Percentiles rank a stretch among this genome's conserved stretches.
These are phyloP conservation scores for Erodium chrysanthum DNA, from an alignment of 441 rosid genomes.

Conservation along the genomic window DNA sequence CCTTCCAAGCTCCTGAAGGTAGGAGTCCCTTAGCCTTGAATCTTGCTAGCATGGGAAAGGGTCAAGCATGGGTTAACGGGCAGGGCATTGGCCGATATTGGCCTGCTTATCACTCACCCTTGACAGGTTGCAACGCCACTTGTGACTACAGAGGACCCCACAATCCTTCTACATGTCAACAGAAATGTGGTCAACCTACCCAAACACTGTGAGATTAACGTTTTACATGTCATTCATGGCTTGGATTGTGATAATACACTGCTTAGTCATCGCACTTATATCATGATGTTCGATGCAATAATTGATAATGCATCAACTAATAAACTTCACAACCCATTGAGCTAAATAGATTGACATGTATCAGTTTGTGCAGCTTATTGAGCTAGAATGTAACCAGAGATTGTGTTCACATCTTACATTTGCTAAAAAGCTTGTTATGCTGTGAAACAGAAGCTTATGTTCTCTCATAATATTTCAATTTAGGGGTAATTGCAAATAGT, in stretches of 20 bases:
- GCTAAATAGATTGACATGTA: background rate
- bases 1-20: conserved; percentile 39
- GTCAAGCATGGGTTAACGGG: conserved; percentile 69
- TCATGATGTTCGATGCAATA: background rate
- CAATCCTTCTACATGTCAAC: conserved; percentile 35
- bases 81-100: conserved; percentile 56
- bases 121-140: conserved; percentile 34
- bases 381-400: background rate
- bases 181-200: conserved; percentile 53
- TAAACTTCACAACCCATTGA: background rate
- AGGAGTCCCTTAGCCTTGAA: conserved; percentile 46
- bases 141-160: conserved; percentile 59
- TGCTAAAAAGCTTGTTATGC: background rate
- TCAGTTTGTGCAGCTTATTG: background rate
- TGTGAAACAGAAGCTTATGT: background rate
- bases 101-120: conserved; percentile 46
- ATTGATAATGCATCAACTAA: background rate
- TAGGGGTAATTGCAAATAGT: background rate
- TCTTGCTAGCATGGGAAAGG: conserved; percentile 59
- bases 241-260: background rate
- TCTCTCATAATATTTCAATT: background rate
- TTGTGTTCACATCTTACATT: background rate
- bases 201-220: conserved; percentile 43
- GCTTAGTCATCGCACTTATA: background rate
- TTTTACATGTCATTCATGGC: background rate